Base-by-base conservation (phyloP, 140 eudicot genomes). In the Ambrosia hybrid region DNA sequence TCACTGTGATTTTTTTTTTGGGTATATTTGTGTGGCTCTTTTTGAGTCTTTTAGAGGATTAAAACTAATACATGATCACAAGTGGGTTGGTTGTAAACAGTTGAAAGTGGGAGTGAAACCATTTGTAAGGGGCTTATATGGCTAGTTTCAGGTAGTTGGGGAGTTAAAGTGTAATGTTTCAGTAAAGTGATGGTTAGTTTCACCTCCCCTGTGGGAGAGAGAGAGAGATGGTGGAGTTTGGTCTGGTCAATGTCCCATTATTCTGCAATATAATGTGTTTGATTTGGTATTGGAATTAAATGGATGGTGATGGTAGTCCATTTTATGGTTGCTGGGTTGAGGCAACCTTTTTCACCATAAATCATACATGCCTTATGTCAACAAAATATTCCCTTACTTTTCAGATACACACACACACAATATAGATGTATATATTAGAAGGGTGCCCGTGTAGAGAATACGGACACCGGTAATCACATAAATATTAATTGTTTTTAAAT, bases 231-330 rank as follows among this genome's bases (percentile, higher is more conserved):
- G 73, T 71, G 73, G 82, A 71, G 67, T 63, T 77, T 73, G 74
- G 83, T 67, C 51, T 67, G 79, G 83, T 79, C 79, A 79, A 79
- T 51, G 51, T 57, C 48, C 83, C 79, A 73, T 66, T 73, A 79
- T 79, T 30, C 26, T 79, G 48, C 76, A 60, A 77, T 63, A 63
- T 61, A 34, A 61, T 77, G 70, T 76, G 74, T 57, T 72, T 73
- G 71, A 57, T 57, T 72, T 73, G 75, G 46, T 65, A 51, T 57
- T 78, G 51, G 65, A 71, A 46, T 65, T 57, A 9, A 26, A 65
- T 72, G 78, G 56, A 65, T 78, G 53, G 71, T 43, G 62, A 72
- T 78, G 45, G 71, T 41, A 67, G 34, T 79, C 75, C 71, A 38
- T 58, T 36, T 70, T 67, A 58, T 70, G 75, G 70, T 67, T 58